These are phyloP conservation scores for Vaccinium vitisidaea DNA, from an alignment of 148 eudicot species.

Conservation along the genomic window DNA sequence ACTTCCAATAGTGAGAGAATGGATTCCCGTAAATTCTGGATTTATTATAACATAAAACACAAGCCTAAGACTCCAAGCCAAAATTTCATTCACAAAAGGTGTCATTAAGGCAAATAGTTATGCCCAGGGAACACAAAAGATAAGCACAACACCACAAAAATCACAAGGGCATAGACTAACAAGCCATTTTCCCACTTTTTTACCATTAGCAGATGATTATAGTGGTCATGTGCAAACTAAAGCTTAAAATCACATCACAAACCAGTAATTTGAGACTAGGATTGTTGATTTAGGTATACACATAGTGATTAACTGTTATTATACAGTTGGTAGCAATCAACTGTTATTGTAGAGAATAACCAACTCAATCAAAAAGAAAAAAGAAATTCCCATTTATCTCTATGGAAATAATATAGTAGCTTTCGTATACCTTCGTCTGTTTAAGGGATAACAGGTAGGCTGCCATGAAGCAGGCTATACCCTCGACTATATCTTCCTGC, in stretches of 20 bases:
- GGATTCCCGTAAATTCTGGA: background rate
- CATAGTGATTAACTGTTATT: background rate
- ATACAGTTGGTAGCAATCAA: background rate
- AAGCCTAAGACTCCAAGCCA: background rate
- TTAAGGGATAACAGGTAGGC: conserved; percentile 80
- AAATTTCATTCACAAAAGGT: background rate
- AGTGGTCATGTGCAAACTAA: background rate
- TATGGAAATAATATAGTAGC: background rate
- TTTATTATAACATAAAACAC: background rate
- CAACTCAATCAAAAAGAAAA: background rate
- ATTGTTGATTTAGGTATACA: background rate
- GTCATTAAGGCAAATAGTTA: background rate
- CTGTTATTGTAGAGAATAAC: background rate
- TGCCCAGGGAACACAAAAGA: background rate
- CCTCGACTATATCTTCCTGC: conserved; percentile 94
- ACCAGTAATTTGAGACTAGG: background rate
- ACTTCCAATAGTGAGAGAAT: background rate
- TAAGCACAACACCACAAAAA: background rate
- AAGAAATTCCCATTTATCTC: background rate
- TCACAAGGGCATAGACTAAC: background rate
- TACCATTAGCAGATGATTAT: background rate
- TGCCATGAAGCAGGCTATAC: conserved; percentile 93
- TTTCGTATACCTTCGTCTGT: conserved; percentile 66
- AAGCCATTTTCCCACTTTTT: background rate
- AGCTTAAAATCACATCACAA: background rate